Percentiles rank a stretch among this genome's conserved stretches.
phyloP scores from a whole-genome alignment of 495 filamentous ascomycete genomes.

The Tuber melanosporum region DNA sequence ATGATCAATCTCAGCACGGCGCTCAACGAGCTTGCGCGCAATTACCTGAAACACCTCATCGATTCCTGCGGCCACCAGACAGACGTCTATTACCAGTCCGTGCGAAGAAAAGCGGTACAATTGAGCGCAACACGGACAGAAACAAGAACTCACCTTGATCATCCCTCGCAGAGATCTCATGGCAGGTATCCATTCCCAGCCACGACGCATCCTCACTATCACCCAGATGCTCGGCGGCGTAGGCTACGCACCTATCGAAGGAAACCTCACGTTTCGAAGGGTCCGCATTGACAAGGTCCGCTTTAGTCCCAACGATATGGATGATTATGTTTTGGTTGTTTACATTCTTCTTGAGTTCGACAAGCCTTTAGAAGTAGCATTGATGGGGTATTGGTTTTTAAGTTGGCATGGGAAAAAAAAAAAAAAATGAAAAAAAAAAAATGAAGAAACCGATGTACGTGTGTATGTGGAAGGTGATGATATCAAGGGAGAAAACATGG shows the following conservation, averaged over 20 bases:
- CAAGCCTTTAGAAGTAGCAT: slow-evolving; percentile 20
- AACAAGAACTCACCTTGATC: slow-evolving; percentile 57
- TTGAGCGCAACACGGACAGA: neutral
- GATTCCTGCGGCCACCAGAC: slow-evolving; percentile 49
- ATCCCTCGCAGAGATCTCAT: slow-evolving; percentile 90
- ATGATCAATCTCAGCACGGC: slow-evolving; percentile 37
- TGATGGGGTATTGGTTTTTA: slow-evolving; percentile 5
- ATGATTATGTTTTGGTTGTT: slow-evolving; percentile 65
- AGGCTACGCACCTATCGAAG: slow-evolving; percentile 90
- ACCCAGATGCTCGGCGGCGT: slow-evolving; percentile 77
- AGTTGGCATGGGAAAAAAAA: neutral
- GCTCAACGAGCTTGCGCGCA: slow-evolving; percentile 88
- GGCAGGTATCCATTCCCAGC: slow-evolving; percentile 90
- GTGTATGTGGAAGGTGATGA: neutral
- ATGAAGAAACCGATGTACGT: neutral
- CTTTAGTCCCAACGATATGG: slow-evolving; percentile 93
- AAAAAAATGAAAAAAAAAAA: neutral
- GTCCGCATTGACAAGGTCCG: slow-evolving; percentile 77
- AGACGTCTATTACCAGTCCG: slow-evolving; percentile 1
- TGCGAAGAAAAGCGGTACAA: neutral
- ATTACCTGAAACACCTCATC: slow-evolving; percentile 97
- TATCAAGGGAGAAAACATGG: neutral
- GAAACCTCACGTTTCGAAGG: slow-evolving; percentile 71
- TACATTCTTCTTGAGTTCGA: slow-evolving; percentile 43
- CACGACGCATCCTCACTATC: slow-evolving; percentile 36